Evolutionary conservation across 495 filamentous ascomycete genomes (phyloP).

Genomic region (Penicillium waksmanii): DNA sequence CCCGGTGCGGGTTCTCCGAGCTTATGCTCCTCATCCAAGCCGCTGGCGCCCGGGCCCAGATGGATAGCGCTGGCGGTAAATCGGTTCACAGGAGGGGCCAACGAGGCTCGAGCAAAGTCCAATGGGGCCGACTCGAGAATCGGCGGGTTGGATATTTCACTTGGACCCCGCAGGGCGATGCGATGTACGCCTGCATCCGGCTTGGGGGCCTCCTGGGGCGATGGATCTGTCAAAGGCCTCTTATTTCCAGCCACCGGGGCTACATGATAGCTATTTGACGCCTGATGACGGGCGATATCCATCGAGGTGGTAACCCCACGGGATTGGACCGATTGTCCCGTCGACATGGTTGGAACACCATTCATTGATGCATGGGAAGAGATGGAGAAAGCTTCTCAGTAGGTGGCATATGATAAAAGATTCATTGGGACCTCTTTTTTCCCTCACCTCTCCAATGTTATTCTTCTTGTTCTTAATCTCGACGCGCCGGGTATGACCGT

Average conservation of each 20-base stretch:
- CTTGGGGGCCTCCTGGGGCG: constrained; percentile 1
- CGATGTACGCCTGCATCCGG: constrained; percentile 6
- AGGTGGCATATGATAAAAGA: neutral
- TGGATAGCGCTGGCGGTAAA: constrained; percentile 46
- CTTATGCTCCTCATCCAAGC: constrained; percentile 48
- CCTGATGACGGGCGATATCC: constrained; percentile 46
- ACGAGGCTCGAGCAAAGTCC: constrained; percentile 30
- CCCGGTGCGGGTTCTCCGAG: constrained; percentile 51
- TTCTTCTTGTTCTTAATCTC: neutral
- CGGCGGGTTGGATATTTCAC: constrained; percentile 16
- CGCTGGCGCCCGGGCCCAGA: constrained; percentile 27
- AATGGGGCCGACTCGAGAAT: constrained; percentile 28
- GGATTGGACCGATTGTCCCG: constrained; percentile 37
- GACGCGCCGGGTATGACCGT: neutral
- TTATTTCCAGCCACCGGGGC: constrained; percentile 48
- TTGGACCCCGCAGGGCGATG: constrained; percentile 7
- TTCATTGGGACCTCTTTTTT: neutral
- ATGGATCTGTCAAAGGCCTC: constrained; percentile 28
- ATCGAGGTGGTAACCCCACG: constrained; percentile 52
- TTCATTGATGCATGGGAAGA: constrained; percentile 1
- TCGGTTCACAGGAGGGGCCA: constrained; percentile 32
- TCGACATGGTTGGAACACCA: constrained; percentile 28
- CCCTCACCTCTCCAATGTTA: neutral
- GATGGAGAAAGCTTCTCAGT: neutral
- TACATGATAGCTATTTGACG: constrained; percentile 31